Percentiles rank a stretch among this genome's conserved stretches.
These are phyloP conservation scores for Agrostemma githago DNA, from an alignment of 148 eudicot genomes.

Conservation along the genomic window DNA sequence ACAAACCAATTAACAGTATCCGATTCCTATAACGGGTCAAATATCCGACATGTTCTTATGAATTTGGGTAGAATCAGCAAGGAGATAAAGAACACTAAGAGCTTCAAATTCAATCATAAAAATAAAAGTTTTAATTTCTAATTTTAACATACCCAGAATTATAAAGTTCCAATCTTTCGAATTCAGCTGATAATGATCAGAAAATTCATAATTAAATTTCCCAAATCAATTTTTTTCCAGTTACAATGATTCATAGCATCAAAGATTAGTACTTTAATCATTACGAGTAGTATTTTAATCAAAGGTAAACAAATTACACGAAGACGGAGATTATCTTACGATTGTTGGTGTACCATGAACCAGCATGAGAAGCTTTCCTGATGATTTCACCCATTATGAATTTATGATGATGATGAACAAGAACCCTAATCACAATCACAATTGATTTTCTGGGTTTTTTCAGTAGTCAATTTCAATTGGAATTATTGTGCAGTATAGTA, in stretches of 20 bases:
- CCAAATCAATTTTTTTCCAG: neutral
- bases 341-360: slow-evolving; percentile 93
- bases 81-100: neutral
- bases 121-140: neutral
- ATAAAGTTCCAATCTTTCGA: slow-evolving; percentile 7
- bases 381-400: slow-evolving; percentile 46
- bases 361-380: slow-evolving; percentile 91
- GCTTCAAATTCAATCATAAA: neutral
- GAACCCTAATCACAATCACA: slow-evolving; percentile 7
- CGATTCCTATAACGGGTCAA: too few relatives aligned
- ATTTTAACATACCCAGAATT: neutral
- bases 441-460: slow-evolving; percentile 1
- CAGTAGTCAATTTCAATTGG: neutral
- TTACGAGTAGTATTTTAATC: too few relatives aligned
- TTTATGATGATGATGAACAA: neutral
- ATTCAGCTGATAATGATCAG: neutral
- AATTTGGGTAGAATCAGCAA: neutral
- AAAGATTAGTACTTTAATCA: neutral
- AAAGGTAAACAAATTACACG: too few relatives aligned
- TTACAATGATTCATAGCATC: neutral
- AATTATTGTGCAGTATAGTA: slow-evolving; percentile 8
- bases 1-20: too few relatives aligned
- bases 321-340: slow-evolving; percentile 38
- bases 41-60: too few relatives aligned
- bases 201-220: neutral